These are phyloP conservation scores for Albugo laibachii DNA, from an alignment of 352 stramenopile genomes.

Conservation along the genomic window DNA sequence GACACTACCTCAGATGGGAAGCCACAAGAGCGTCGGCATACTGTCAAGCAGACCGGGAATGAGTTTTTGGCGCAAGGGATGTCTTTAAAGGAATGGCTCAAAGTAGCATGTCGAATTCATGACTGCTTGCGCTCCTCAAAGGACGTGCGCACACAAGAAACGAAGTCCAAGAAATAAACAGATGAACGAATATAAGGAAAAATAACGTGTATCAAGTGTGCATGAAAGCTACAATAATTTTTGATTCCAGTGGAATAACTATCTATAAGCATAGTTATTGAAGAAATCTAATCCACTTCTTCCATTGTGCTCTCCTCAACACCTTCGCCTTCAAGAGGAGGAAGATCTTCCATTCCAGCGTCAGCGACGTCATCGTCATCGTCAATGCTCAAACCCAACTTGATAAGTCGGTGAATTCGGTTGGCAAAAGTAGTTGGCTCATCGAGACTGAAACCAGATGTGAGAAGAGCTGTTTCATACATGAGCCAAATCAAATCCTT, in stretches of 20 bases:
- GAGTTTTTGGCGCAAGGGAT: slow-evolving; percentile 7
- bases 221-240: too few relatives aligned
- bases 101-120: slow-evolving; percentile 42
- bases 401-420: slow-evolving; percentile 98
- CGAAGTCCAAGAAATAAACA: too few relatives aligned
- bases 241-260: too few relatives aligned
- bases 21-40: neutral
- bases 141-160: too few relatives aligned
- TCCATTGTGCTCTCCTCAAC: slow-evolving; percentile 97
- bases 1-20: neutral
- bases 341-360: slow-evolving; percentile 92
- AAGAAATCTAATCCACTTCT: slow-evolving; percentile 86
- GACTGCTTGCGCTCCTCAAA: slow-evolving; percentile 42
- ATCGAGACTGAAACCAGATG: slow-evolving; percentile 97
- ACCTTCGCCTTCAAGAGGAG: slow-evolving; percentile 84
- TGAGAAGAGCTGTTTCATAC: slow-evolving; percentile 98
- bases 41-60: slow-evolving; percentile 5
- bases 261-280: too few relatives aligned
- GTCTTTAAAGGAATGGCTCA: slow-evolving; percentile 58
- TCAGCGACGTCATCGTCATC: slow-evolving; percentile 91
- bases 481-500: slow-evolving; percentile 99
- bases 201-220: too few relatives aligned
- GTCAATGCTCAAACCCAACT: slow-evolving; percentile 96
- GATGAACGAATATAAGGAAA: too few relatives aligned
- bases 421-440: slow-evolving; percentile 97